A percentile compares a stretch with the other conserved stretches of the same genome.
phyloP scores from a whole-genome alignment of 768 basidiomycete genomes.

The Gyrodon lividus region DNA sequence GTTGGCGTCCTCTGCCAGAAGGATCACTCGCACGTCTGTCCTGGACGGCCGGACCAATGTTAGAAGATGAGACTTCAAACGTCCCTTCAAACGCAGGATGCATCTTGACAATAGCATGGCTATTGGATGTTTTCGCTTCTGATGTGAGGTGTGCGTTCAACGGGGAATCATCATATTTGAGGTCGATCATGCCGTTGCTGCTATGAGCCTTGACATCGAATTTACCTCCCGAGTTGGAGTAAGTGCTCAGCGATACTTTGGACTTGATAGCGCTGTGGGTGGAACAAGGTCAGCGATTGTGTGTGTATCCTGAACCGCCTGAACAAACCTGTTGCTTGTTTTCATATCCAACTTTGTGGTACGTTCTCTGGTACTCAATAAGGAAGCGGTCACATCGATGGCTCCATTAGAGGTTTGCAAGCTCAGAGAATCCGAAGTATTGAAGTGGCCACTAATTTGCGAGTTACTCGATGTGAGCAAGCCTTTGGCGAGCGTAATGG shows the following conservation, averaged over 20 bases:
- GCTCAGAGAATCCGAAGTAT: constrained; percentile 23
- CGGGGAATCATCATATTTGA: constrained; percentile 32
- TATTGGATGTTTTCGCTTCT: constrained; percentile 36
- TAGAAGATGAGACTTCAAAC: constrained; percentile 33
- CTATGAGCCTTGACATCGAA: constrained; percentile 35
- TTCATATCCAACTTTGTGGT: constrained; percentile 15
- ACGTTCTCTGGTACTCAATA: constrained; percentile 12
- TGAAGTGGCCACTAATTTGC: constrained; percentile 39
- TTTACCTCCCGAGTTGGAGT: constrained; percentile 19
- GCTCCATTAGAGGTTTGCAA: constrained; percentile 36
- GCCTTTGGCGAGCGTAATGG: constrained; percentile 25
- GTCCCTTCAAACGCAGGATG: constrained; percentile 41
- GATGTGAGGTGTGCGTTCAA: constrained; percentile 30
- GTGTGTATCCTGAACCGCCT: background rate
- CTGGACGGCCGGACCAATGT: constrained; percentile 1
- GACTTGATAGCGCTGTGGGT: constrained; percentile 18
- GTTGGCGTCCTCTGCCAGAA: constrained; percentile 29
- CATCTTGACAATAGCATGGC: constrained; percentile 23
- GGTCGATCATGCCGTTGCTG: constrained; percentile 32
- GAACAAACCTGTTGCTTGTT: constrained; percentile 23
- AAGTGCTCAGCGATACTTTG: constrained; percentile 28
- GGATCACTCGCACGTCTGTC: constrained; percentile 27
- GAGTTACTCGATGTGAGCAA: constrained; percentile 33
- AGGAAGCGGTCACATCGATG: constrained; percentile 28
- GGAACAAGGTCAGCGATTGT: background rate